Conservation (phyloP, 208 protist genomes). For the Trypanosoma brucei region DNA sequence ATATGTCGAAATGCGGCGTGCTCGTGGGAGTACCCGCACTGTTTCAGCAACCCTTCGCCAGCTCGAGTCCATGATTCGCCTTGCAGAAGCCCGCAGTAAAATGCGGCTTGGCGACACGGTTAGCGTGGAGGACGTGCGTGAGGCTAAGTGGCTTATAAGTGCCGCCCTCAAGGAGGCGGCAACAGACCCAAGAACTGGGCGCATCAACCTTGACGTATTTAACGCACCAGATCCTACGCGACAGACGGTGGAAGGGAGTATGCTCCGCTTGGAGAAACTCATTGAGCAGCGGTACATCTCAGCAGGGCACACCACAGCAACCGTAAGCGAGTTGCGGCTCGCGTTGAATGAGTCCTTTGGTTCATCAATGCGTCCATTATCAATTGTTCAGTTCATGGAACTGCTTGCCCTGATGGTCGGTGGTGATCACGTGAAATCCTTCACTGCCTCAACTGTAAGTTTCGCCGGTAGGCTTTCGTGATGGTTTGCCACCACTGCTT, state of each 20-base stretch:
- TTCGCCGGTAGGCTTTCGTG: constrained; percentile 29
- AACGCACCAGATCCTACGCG: constrained; percentile 71
- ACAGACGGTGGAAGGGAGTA: constrained; percentile 79
- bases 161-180: constrained; percentile 83
- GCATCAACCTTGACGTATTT: constrained; percentile 89
- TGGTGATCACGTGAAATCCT: constrained; percentile 72
- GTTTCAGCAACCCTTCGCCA: constrained; percentile 98
- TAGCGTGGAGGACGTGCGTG: constrained; percentile 73
- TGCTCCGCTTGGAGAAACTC: constrained; percentile 65
- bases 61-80: constrained; percentile 98
- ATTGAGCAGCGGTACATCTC: constrained; percentile 51
- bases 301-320: constrained; percentile 30
- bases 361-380: constrained; percentile 45
- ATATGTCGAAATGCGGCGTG: constrained; percentile 93
- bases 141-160: constrained; percentile 90
- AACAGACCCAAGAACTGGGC: constrained; percentile 82
- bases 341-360: constrained; percentile 66
- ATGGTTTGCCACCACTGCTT: constrained; percentile 1
- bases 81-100: constrained; percentile 91
- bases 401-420: constrained; percentile 69
- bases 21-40: constrained; percentile 84
- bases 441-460: constrained; percentile 59
- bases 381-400: constrained; percentile 73
- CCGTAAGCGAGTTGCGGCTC: constrained; percentile 62
- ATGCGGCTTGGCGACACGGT: constrained; percentile 87